phyloP scores from a whole-genome alignment of 2,329 filamentous ascomycete species.

The Penicillium sp. region DNA sequence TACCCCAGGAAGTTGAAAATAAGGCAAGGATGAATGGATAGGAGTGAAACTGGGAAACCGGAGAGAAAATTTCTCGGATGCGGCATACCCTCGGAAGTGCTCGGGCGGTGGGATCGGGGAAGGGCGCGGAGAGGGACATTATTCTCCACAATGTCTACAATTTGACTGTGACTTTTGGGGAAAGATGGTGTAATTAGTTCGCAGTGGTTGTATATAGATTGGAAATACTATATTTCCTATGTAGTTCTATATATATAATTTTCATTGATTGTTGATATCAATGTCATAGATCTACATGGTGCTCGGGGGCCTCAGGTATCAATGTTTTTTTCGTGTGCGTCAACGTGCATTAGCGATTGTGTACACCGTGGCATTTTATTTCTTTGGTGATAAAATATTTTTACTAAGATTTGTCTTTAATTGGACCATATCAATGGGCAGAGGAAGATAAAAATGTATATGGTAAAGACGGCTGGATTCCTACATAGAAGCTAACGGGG shows the following conservation, averaged over 20 bases:
- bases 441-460: not conserved
- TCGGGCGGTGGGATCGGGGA: slow-evolving; percentile 37
- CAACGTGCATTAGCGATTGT: not conserved
- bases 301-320: slow-evolving; percentile 1
- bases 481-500: not conserved
- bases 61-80: slow-evolving; percentile 46
- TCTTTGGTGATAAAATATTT: not conserved
- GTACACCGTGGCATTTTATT: slow-evolving; percentile 6
- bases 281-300: not conserved
- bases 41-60: slow-evolving; percentile 30
- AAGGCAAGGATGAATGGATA: slow-evolving; percentile 20
- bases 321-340: not conserved
- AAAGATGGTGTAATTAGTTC: not conserved
- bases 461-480: not conserved
- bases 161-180: not conserved
- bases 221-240: not conserved
- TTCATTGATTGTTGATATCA: not conserved
- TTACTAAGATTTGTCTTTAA: not conserved
- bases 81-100: slow-evolving; percentile 43
- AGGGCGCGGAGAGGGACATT: slow-evolving; percentile 22
- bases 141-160: slow-evolving; percentile 16
- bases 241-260: not conserved
- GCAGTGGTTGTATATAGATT: not conserved
- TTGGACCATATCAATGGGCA: not conserved
- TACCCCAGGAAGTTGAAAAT: slow-evolving; percentile 34